A percentile compares a stretch with the other conserved stretches of the same genome.
phyloP scores from a whole-genome alignment of 2,329 filamentous ascomycete species.

The Epichloe gansuensis region DNA sequence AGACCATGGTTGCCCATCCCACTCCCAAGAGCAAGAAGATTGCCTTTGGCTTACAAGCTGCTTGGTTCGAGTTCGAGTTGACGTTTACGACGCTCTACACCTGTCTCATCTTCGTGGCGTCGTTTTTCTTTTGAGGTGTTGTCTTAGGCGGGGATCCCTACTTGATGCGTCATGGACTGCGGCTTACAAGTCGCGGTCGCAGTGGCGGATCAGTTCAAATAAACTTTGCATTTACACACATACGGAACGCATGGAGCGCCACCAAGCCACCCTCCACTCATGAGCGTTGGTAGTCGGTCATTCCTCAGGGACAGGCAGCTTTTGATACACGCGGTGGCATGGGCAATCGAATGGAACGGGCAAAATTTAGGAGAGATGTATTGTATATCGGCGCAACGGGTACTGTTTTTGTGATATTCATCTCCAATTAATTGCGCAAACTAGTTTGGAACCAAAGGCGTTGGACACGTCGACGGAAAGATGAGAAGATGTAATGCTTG shows the following conservation, averaged over 20 bases:
- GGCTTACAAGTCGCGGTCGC: neutral
- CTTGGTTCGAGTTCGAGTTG: constrained; percentile 45
- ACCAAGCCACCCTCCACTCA: neutral
- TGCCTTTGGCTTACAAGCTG: constrained; percentile 39
- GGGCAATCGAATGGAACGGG: neutral
- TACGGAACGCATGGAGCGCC: neutral
- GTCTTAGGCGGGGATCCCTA: neutral
- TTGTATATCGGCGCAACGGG: neutral
- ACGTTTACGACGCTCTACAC: constrained; percentile 38
- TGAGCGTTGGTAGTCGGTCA: neutral
- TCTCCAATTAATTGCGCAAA: neutral
- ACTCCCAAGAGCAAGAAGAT: constrained; percentile 40
- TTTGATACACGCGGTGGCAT: neutral
- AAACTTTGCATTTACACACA: neutral
- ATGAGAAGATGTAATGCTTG: neutral
- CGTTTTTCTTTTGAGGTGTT: constrained; percentile 18
- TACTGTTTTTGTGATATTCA: neutral
- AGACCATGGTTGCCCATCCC: constrained; percentile 42
- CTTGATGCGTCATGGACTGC: no score
- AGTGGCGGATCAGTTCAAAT: neutral
- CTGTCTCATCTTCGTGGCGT: constrained; percentile 33
- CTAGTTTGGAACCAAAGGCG: neutral
- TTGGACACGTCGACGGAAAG: neutral
- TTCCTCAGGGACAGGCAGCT: neutral
- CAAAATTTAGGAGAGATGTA: neutral